phyloP scores from a whole-genome alignment of 768 basidiomycete genomes.

The Cystofilobasidium macerans region DNA sequence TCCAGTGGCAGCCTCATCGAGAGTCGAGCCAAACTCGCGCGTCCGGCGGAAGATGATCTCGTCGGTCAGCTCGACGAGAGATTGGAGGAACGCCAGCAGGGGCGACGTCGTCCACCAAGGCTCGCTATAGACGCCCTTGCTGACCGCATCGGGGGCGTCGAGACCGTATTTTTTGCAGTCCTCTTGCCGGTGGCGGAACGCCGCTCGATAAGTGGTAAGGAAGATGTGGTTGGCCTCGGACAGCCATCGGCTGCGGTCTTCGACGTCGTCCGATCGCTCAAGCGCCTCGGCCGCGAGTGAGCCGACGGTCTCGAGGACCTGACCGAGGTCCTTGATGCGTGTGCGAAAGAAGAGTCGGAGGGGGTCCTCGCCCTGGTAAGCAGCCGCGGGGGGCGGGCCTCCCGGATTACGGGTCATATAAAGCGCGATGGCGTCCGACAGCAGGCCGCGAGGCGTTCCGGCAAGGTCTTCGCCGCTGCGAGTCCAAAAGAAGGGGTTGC shows the following conservation, averaged over 20 bases:
- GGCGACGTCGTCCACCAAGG: conserved; percentile 71
- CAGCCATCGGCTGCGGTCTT: conserved; percentile 44
- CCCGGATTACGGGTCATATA: conserved; percentile 47
- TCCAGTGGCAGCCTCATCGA: conserved; percentile 30
- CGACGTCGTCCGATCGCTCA: conserved; percentile 42
- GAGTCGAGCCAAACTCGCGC: conserved; percentile 35
- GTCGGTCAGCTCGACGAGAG: conserved; percentile 52
- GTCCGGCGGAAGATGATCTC: conserved; percentile 35
- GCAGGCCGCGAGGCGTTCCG: conserved; percentile 41
- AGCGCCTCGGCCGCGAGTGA: conserved; percentile 35
- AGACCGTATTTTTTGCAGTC: conserved; percentile 69
- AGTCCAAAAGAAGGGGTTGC: background rate
- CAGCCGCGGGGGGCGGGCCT: background rate
- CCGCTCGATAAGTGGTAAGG: conserved; percentile 57
- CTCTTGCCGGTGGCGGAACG: conserved; percentile 61
- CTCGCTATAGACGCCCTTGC: conserved; percentile 32
- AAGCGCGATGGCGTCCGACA: conserved; percentile 52
- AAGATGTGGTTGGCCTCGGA: conserved; percentile 60
- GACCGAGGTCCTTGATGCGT: conserved; percentile 52
- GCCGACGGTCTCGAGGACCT: conserved; percentile 54
- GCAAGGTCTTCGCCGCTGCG: conserved; percentile 10
- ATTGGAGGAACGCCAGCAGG: conserved; percentile 57
- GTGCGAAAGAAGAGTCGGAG: conserved; percentile 75
- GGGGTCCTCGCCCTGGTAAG: conserved; percentile 55
- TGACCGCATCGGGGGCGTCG: conserved; percentile 48